These are phyloP conservation scores for Leishmania aethiopica DNA, from an alignment of 208 protist genomes.

Conservation along the genomic window DNA sequence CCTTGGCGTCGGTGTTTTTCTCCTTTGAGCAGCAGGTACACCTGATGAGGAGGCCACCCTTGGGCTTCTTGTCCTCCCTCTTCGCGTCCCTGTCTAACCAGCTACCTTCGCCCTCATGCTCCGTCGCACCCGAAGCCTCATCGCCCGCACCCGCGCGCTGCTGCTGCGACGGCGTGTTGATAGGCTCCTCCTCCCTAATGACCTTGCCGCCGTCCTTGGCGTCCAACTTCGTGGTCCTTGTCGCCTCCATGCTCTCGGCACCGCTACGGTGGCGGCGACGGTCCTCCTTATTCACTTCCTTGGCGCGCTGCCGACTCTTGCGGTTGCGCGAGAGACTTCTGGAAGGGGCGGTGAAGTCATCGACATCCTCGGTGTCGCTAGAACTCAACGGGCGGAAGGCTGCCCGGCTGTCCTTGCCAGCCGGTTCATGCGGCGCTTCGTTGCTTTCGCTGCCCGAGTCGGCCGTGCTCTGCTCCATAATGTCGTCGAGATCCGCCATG, in stretches of 20 bases:
- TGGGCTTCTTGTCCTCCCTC: not conserved
- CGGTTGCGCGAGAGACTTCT: slow-evolving; percentile 19
- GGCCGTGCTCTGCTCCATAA: not conserved
- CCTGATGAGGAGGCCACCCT: not conserved
- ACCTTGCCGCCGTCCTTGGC: slow-evolving; percentile 5
- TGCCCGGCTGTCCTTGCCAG: not conserved
- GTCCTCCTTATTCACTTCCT: slow-evolving; percentile 10
- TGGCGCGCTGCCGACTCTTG: slow-evolving; percentile 12
- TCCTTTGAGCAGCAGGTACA: not conserved
- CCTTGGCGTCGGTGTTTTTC: slow-evolving; percentile 6
- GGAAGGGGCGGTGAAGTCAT: slow-evolving; percentile 26
- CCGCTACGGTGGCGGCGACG: slow-evolving; percentile 6
- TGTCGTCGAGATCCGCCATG: slow-evolving; percentile 13
- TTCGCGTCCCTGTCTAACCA: not conserved
- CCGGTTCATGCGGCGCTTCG: slow-evolving; percentile 32
- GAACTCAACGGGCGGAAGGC: slow-evolving; percentile 6
- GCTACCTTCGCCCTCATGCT: not conserved
- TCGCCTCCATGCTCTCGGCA: slow-evolving; percentile 1
- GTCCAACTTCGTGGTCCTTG: not conserved
- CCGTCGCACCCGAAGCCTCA: not conserved
- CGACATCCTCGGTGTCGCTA: not conserved
- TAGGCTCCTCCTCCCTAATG: slow-evolving; percentile 13
- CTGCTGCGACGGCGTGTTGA: slow-evolving; percentile 4
- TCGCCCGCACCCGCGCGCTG: not conserved
- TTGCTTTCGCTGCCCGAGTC: slow-evolving; percentile 10